Conservation (phyloP, 176 grass and related monocot species). For the Carex myosuroides region DNA sequence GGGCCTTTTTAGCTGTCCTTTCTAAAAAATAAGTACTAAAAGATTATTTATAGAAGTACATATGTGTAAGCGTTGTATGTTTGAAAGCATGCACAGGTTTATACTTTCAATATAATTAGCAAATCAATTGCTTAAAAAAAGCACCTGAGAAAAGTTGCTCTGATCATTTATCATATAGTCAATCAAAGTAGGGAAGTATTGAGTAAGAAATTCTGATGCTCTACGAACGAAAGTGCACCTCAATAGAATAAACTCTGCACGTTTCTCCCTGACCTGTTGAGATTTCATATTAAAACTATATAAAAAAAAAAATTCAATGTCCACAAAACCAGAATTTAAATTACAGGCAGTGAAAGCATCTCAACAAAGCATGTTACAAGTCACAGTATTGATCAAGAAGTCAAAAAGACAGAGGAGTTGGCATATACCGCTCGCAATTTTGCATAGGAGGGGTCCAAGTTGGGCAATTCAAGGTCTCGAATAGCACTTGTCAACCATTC, state of each 20-base stretch:
- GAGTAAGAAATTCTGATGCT: constrained; percentile 89
- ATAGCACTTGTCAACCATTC: constrained; percentile 93
- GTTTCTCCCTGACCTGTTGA: constrained; percentile 88
- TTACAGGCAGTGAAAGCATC: not conserved
- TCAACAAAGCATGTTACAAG: not conserved
- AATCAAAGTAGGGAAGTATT: constrained; percentile 92
- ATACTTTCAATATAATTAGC: not conserved
- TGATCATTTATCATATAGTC: constrained; percentile 83
- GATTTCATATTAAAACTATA: constrained; percentile 21
- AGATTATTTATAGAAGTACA: not conserved
- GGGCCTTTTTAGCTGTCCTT: constrained; percentile 69
- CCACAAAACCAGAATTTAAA: not conserved
- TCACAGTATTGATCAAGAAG: not conserved
- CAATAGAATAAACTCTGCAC: constrained; percentile 89
- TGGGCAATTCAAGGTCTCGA: constrained; percentile 73
- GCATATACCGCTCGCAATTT: constrained; percentile 65
- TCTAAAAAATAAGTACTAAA: constrained; percentile 38
- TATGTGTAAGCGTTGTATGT: not conserved
- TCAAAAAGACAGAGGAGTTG: constrained; percentile 1
- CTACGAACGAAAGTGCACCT: constrained; percentile 93
- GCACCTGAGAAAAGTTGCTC: constrained; percentile 87
- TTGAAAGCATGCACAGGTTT: not conserved
- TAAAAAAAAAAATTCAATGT: not conserved
- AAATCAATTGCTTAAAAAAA: not conserved
- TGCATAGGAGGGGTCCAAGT: constrained; percentile 67